phyloP scores from a whole-genome alignment of 2,329 filamentous ascomycete species.

The Exophiala dermatitidis region DNA sequence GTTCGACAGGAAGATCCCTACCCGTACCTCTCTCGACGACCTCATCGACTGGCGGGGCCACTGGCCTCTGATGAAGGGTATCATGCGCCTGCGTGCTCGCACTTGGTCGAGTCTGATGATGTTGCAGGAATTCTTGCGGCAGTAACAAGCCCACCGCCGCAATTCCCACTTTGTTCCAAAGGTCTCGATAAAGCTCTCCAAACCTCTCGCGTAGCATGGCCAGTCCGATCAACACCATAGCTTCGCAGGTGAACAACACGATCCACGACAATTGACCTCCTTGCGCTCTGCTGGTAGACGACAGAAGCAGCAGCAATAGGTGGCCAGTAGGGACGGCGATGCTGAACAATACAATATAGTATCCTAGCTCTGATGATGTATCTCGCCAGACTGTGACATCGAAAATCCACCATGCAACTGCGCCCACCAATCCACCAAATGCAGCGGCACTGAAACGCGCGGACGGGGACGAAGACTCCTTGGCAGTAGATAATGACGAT shows the following conservation, averaged over 20 bases:
- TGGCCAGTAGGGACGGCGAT: constrained; percentile 15
- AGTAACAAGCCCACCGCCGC: constrained; percentile 18
- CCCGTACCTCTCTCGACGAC: not conserved
- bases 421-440: constrained; percentile 11
- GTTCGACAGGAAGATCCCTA: not conserved
- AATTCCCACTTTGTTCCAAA: constrained; percentile 25
- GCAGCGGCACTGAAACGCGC: constrained; percentile 12
- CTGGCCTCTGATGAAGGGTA: not conserved
- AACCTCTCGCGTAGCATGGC: constrained; percentile 10
- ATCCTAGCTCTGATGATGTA: constrained; percentile 11
- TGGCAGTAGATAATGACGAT: not conserved
- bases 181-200: constrained; percentile 12
- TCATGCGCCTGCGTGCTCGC: not conserved
- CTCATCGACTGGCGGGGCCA: not conserved
- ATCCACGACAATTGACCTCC: constrained; percentile 4
- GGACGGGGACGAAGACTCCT: not conserved
- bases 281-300: not conserved
- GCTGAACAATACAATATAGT: constrained; percentile 15
- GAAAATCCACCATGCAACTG: constrained; percentile 15
- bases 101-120: constrained; percentile 3
- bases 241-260: constrained; percentile 12
- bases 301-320: constrained; percentile 5
- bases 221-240: constrained; percentile 8
- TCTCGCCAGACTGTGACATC: constrained; percentile 10
- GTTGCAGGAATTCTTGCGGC: constrained; percentile 19